Evolutionary conservation across 331 rosid genomes (phyloP), one percentile per base, ranked within the genome.

Genomic region (Pyracantha coccinea): DNA sequence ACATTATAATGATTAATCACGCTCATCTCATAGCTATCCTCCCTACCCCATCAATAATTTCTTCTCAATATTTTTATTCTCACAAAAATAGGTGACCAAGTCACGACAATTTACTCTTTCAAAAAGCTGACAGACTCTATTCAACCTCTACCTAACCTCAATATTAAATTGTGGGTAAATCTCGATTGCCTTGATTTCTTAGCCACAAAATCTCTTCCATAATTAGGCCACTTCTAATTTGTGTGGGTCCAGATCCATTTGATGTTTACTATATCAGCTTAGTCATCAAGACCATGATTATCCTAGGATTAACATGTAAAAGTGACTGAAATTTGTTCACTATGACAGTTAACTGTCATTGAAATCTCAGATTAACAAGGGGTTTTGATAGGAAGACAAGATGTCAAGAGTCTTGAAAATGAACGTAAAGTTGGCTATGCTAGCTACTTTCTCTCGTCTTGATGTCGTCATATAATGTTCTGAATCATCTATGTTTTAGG

Each of bases 241-340:
- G 45, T 66, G 90, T 87, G 81, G 90, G 92, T 84, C 92, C 91
- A 85, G 77, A 86, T 91, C 89, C 77, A 69, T 20, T 16, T 82
- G 91, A 89, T 81, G 89, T 86, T 81, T 79, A 85, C 97, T 82
- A 84, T 90, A 80, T 74, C 62, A 69, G 32, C 62, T 82, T 86
- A 88, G 82, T 82, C 83, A 79, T 82, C 64, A 87, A 68, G 64
- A 77, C 38, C 76, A 80, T 83, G 72, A 81, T 44, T 71, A 83
- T 85, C 84, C 80, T 68, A 35, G 64, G 82, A 83, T 85, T 88
- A 91, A 86, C 90, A 72, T 71, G 79, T 52, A 86, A 88, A 69
- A 83, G 86, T 84, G 82, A 83, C 86, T 44, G 84, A 83, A 83
- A 84, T 73, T 69, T 68, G 93, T 80, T 13, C 74, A 83, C 78